These are phyloP conservation scores for Coleophoma crateriformis DNA, from an alignment of 2,329 filamentous ascomycete species.

Conservation along the genomic window DNA sequence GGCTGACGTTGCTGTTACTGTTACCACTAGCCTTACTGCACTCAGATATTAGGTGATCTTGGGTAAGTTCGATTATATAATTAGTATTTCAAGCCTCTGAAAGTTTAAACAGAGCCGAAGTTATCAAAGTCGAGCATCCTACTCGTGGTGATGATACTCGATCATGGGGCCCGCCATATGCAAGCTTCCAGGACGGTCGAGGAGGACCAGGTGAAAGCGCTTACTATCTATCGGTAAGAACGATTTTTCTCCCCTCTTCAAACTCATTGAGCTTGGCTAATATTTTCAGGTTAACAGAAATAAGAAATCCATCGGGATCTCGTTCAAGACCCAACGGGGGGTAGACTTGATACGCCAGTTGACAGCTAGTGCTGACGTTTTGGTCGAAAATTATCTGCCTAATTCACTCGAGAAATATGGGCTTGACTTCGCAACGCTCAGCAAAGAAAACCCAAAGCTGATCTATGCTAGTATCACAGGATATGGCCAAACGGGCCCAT, in stretches of 20 bases:
- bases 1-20: no score
- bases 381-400: constrained; percentile 94
- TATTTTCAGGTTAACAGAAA: constrained; percentile 78
- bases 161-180: constrained; percentile 93
- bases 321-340: constrained; percentile 79
- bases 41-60: constrained; percentile 89
- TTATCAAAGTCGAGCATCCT: constrained; percentile 95
- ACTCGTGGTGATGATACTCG: constrained; percentile 84
- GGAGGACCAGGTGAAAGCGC: constrained; percentile 80
- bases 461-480: constrained; percentile 95
- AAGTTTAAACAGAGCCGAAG: constrained; percentile 62
- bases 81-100: constrained; percentile 1
- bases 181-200: constrained; percentile 59
- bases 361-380: constrained; percentile 75
- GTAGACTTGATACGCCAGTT: constrained; percentile 80
- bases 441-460: constrained; percentile 72
- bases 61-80: constrained; percentile 54
- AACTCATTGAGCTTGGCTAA: background rate
- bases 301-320: constrained; percentile 86
- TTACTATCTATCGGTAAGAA: constrained; percentile 81
- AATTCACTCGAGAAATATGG: constrained; percentile 81
- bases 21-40: constrained; percentile 74
- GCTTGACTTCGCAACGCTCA: constrained; percentile 77
- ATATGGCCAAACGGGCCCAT: constrained; percentile 90
- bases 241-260: background rate